Evolutionary conservation across 768 basidiomycete genomes (phyloP).

Genomic region (Kwoniella heveanensis): DNA sequence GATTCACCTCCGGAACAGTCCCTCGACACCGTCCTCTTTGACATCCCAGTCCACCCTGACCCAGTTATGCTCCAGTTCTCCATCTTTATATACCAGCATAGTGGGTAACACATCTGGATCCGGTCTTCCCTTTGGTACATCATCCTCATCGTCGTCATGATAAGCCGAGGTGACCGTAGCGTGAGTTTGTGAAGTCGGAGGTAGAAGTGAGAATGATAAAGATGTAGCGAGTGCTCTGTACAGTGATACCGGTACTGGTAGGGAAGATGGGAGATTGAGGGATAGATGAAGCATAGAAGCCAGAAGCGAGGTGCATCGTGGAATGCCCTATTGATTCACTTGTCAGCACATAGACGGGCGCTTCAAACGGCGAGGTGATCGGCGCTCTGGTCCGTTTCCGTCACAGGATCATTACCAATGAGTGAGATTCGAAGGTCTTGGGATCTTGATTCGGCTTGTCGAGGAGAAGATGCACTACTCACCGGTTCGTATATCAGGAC

Average conservation of each 20-base stretch:
- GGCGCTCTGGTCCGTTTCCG: no score
- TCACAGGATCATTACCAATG: no score
- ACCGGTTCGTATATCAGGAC: slow-evolving; percentile 53
- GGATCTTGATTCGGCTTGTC: no score
- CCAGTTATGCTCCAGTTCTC: slow-evolving; percentile 50
- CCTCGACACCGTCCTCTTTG: slow-evolving; percentile 45
- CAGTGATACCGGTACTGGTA: slow-evolving; percentile 27
- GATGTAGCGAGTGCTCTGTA: slow-evolving; percentile 47
- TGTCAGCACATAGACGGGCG: not conserved
- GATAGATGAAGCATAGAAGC: slow-evolving; percentile 37
- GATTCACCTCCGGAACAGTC: slow-evolving; percentile 42
- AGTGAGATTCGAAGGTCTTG: no score
- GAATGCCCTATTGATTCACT: slow-evolving; percentile 33
- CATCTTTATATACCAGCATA: slow-evolving; percentile 50
- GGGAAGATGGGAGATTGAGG: slow-evolving; percentile 27
- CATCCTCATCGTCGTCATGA: slow-evolving; percentile 25
- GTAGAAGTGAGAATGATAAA: slow-evolving; percentile 46
- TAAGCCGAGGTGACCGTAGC: no score
- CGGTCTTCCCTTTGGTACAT: slow-evolving; percentile 26
- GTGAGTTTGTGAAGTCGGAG: slow-evolving; percentile 18
- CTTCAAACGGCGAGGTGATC: not conserved
- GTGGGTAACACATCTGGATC: slow-evolving; percentile 54
- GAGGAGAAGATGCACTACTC: no score
- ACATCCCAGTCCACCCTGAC: slow-evolving; percentile 52
- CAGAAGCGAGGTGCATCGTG: slow-evolving; percentile 43